A percentile compares a stretch with the other conserved stretches of the same genome.
These are phyloP conservation scores for Casuarina equisetifolia DNA, from an alignment of 306 rosid species.

Conservation along the genomic window DNA sequence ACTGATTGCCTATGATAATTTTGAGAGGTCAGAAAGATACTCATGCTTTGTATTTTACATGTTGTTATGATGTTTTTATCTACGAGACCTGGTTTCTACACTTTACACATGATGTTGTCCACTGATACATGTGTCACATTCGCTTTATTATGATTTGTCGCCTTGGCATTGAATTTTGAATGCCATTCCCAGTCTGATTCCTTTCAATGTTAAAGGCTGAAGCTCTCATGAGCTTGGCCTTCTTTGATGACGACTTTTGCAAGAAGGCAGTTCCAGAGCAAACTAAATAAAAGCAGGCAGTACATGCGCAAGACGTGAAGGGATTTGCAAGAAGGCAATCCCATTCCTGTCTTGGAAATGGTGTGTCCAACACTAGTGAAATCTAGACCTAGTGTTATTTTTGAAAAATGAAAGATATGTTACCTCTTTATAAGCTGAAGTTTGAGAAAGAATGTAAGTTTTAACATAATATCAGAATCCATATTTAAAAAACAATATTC, in stretches of 20 bases:
- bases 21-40: conserved; percentile 8
- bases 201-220: not conserved
- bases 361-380: no score
- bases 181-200: no score
- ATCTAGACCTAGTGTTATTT: no score
- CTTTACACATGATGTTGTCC: conserved; percentile 18
- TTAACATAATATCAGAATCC: no score
- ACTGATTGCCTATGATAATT: not conserved
- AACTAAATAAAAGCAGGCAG: not conserved
- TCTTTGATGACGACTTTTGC: conserved; percentile 1
- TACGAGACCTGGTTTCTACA: not conserved
- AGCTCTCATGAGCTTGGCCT: not conserved
- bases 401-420: no score
- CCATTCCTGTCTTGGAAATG: not conserved
- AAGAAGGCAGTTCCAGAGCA: not conserved
- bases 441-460: no score
- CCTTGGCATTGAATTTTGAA: not conserved
- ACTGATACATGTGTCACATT: not conserved
- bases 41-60: conserved; percentile 5
- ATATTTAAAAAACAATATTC: no score
- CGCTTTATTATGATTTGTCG: not conserved
- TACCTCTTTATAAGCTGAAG: no score
- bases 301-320: not conserved
- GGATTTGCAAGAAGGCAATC: not conserved
- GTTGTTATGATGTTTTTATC: conserved; percentile 13